Percentiles rank a stretch among this genome's conserved stretches.
Evolutionary conservation across 805 yeast genomes (phyloP).

Genomic region (Torulaspora gathmanii): DNA sequence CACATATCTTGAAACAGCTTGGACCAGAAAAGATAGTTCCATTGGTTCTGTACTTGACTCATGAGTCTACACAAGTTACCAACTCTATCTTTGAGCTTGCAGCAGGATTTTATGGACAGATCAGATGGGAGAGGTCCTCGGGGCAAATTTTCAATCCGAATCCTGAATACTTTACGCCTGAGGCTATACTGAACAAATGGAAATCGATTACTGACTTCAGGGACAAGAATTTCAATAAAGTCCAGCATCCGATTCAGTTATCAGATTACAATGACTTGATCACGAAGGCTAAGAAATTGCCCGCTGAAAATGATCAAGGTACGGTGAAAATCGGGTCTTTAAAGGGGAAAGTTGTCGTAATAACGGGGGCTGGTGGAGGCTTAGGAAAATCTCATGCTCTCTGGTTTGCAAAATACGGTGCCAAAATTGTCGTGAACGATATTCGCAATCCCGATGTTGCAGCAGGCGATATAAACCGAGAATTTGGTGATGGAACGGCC

Average conservation of each 20-base stretch:
- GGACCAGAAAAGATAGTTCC: slow-evolving; percentile 92
- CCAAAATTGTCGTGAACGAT: slow-evolving; percentile 91
- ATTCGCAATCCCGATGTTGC: slow-evolving; percentile 67
- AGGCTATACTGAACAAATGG: slow-evolving; percentile 67
- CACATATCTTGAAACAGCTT: slow-evolving; percentile 71
- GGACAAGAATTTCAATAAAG: slow-evolving; percentile 49
- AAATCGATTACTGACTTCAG: slow-evolving; percentile 59
- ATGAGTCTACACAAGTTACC: slow-evolving; percentile 55
- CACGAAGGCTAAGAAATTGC: slow-evolving; percentile 46
- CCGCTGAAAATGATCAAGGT: slow-evolving; percentile 54
- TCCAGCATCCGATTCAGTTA: slow-evolving; percentile 65
- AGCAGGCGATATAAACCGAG: slow-evolving; percentile 63
- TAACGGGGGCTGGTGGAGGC: slow-evolving; percentile 96
- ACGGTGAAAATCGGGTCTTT: slow-evolving; percentile 49
- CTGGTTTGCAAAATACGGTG: slow-evolving; percentile 84
- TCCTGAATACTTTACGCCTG: slow-evolving; percentile 66
- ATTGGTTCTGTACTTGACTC: slow-evolving; percentile 73
- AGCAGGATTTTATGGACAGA: slow-evolving; percentile 87
- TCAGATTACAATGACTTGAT: slow-evolving; percentile 65
- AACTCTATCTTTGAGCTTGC: slow-evolving; percentile 88
- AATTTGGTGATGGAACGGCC: slow-evolving; percentile 69
- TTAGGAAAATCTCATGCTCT: slow-evolving; percentile 87
- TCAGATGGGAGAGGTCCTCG: slow-evolving; percentile 90
- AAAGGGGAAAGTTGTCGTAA: slow-evolving; percentile 78
- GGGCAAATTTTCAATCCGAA: slow-evolving; percentile 83